Evolutionary conservation across 1,284 basidiomycete species (phyloP).

Genomic region (Somion occarium): DNA sequence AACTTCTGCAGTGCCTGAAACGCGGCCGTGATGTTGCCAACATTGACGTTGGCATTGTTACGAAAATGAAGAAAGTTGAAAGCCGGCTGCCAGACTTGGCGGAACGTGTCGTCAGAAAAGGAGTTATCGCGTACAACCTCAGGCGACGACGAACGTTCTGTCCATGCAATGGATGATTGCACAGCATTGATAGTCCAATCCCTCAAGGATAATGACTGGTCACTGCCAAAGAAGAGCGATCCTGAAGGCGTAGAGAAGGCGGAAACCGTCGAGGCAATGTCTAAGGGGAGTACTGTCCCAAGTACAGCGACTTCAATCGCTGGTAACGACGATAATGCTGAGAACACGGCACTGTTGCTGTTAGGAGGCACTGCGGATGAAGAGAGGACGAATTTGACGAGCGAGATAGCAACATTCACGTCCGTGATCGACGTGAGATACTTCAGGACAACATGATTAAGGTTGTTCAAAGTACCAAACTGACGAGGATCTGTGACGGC

Average conservation of each 20-base stretch:
- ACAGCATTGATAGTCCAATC: constrained; percentile 47
- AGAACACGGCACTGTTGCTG: constrained; percentile 34
- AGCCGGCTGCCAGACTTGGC: constrained; percentile 46
- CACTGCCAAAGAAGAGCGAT: constrained; percentile 55
- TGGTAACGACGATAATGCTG: constrained; percentile 43
- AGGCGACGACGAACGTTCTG: constrained; percentile 44
- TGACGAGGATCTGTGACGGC: constrained; percentile 41
- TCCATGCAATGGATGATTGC: constrained; percentile 41
- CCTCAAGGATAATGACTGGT: constrained; percentile 41
- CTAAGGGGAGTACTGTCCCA: constrained; percentile 44
- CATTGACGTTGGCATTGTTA: constrained; percentile 25
- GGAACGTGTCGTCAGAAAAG: constrained; percentile 39
- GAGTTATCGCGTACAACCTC: constrained; percentile 45
- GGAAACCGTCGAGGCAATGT: constrained; percentile 44
- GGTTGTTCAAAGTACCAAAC: constrained; percentile 48
- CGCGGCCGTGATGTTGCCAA: constrained; percentile 36
- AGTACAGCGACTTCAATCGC: constrained; percentile 58
- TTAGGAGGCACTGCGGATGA: constrained; percentile 37
- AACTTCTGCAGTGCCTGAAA: constrained; percentile 18
- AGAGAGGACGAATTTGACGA: constrained; percentile 46
- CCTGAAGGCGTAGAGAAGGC: constrained; percentile 48
- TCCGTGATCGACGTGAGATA: constrained; percentile 52
- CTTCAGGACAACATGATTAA: constrained; percentile 53
- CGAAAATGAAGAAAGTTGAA: constrained; percentile 31
- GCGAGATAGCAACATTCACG: constrained; percentile 38